Conservation (phyloP, 1,284 basidiomycete species). For the Xanthoconium separans region DNA sequence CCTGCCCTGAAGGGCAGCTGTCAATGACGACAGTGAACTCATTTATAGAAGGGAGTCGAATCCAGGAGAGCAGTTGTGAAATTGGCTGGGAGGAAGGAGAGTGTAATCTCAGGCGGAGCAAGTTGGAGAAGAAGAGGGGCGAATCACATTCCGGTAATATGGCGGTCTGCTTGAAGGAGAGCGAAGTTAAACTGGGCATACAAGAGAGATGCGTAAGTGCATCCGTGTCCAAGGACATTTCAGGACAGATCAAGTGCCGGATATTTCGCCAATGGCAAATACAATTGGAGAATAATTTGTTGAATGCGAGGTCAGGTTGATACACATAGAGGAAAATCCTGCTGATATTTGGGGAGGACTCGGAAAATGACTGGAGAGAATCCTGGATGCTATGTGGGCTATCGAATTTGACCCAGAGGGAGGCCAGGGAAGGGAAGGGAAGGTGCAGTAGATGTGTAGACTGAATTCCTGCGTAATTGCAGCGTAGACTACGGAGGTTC, state of each 20-base stretch:
- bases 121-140: neutral
- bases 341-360: neutral
- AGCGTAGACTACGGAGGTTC: neutral
- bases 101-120: neutral
- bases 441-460: neutral
- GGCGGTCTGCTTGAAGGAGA: neutral
- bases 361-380: neutral
- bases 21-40: neutral
- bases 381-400: neutral
- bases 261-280: neutral
- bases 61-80: neutral
- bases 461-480: neutral
- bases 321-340: neutral
- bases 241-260: neutral
- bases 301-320: neutral
- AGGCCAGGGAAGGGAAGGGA: neutral
- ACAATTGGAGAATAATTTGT: neutral
- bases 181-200: neutral
- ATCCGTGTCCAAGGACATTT: neutral
- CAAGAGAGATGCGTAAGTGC: neutral
- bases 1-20: neutral
- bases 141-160: neutral
- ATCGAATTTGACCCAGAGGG: neutral
- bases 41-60: neutral
- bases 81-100: neutral